These are phyloP conservation scores for Penicillium brevicompactum DNA, from an alignment of 2,329 filamentous ascomycete species.

Conservation along the genomic window DNA sequence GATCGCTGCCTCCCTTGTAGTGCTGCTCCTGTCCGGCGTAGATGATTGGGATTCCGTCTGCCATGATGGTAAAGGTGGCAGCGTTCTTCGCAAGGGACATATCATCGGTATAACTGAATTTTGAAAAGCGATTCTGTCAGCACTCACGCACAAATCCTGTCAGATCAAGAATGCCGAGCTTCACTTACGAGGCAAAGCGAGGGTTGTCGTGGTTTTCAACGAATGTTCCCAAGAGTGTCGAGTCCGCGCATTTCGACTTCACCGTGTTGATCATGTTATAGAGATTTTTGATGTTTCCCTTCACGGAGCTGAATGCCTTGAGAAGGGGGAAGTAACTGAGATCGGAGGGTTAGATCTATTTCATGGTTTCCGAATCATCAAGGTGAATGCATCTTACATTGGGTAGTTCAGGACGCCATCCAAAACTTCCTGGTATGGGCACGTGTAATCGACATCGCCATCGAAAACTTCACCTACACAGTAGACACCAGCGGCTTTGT, in stretches of 20 bases:
- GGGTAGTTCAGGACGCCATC: conserved; percentile 54
- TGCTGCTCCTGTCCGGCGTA: conserved; percentile 69
- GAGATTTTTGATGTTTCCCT: conserved; percentile 35
- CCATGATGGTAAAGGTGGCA: conserved; percentile 61
- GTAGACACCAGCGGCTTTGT: conserved; percentile 48
- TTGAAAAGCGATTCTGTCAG: background rate
- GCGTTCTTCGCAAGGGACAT: conserved; percentile 59
- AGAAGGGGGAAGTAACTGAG: conserved; percentile 30
- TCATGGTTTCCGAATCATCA: background rate
- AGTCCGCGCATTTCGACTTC: conserved; percentile 41
- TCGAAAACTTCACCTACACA: conserved; percentile 52
- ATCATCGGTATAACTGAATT: conserved; percentile 28
- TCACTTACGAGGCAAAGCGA: conserved; percentile 49
- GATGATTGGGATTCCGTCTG: conserved; percentile 63
- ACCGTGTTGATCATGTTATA: conserved; percentile 35
- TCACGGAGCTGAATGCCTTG: conserved; percentile 33
- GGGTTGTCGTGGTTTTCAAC: conserved; percentile 63
- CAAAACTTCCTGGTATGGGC: conserved; percentile 49
- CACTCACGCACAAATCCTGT: background rate
- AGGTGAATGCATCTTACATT: conserved; percentile 23
- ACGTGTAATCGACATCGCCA: conserved; percentile 44
- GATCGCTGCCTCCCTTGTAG: conserved; percentile 52
- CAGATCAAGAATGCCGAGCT: background rate
- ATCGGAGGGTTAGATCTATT: background rate
- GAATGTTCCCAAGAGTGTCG: conserved; percentile 55